Percentiles rank a stretch among this genome's conserved stretches.
Conservation (phyloP, 2,329 filamentous ascomycete genomes). For the Fusarium sp. region DNA sequence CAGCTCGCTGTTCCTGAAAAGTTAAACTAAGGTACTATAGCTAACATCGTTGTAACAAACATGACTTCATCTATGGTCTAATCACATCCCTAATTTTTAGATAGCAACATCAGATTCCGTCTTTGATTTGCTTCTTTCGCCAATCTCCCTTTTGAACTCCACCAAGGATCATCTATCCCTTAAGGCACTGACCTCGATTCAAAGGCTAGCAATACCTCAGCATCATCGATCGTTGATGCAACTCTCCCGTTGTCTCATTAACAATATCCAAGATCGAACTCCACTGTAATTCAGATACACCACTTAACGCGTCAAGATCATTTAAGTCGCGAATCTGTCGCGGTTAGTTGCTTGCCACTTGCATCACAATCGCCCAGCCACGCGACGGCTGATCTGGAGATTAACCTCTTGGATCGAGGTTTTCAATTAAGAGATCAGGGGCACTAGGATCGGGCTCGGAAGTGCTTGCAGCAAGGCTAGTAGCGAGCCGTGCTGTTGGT, state of each 20-base stretch:
- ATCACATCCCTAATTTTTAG: not conserved
- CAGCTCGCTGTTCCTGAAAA: not conserved
- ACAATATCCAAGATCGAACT: slow-evolving; percentile 1
- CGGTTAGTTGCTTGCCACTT: slow-evolving; percentile 8
- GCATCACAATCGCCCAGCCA: slow-evolving; percentile 26
- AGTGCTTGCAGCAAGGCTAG: slow-evolving; percentile 16
- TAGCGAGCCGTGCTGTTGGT: slow-evolving; percentile 1
- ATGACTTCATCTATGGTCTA: slow-evolving; percentile 22
- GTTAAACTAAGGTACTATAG: rapidly evolving
- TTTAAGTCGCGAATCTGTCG: not conserved
- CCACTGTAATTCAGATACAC: not conserved
- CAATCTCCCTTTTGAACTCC: not conserved
- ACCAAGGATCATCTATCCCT: not conserved
- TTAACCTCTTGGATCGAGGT: slow-evolving; percentile 19
- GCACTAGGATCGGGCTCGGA: slow-evolving; percentile 8
- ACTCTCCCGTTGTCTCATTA: slow-evolving; percentile 15
- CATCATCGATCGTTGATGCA: slow-evolving; percentile 21
- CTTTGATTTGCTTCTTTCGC: slow-evolving; percentile 11
- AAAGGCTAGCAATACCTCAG: not conserved
- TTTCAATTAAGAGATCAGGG: not conserved
- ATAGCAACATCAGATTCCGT: not conserved
- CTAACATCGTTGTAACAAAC: no score
- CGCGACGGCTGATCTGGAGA: slow-evolving; percentile 5
- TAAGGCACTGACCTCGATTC: slow-evolving; percentile 8
- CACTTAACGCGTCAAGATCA: not conserved